Conservation (phyloP, 2,329 filamentous ascomycete genomes). For the Cladosporium halotolerans region DNA sequence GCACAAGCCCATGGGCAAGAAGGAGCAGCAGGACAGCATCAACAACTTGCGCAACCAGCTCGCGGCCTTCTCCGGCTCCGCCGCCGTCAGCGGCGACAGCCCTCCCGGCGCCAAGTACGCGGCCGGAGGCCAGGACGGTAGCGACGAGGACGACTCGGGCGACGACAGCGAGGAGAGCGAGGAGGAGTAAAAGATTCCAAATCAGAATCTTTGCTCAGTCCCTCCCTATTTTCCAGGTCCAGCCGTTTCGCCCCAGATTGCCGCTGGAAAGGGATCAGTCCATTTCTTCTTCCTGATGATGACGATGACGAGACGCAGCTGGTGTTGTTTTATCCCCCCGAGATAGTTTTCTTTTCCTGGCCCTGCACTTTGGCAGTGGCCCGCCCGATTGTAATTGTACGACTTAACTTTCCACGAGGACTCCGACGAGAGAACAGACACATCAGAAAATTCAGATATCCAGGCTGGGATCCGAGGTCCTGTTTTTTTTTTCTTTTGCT, state of each 20-base stretch:
- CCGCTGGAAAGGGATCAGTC: no score
- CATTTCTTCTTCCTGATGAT: neutral
- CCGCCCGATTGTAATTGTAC: conserved; percentile 10
- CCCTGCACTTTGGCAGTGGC: neutral
- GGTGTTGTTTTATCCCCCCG: neutral
- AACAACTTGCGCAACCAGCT: conserved; percentile 56
- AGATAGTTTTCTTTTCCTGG: neutral
- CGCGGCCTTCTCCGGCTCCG: conserved; percentile 27
- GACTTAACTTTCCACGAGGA: neutral
- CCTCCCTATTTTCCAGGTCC: neutral
- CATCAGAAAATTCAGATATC: no score
- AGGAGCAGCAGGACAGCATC: conserved; percentile 63
- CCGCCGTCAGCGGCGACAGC: conserved; percentile 17
- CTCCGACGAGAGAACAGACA: neutral
- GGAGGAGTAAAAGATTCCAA: conserved; percentile 25
- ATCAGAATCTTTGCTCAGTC: no score
- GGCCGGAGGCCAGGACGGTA: conserved; percentile 11
- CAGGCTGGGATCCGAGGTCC: no score
- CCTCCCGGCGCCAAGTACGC: conserved; percentile 17
- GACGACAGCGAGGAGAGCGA: conserved; percentile 32
- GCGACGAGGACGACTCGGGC: conserved; percentile 18
- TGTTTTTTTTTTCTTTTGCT: no score
- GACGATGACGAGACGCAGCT: conserved; percentile 9
- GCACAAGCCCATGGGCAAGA: conserved; percentile 72
- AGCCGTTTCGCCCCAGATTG: neutral